Base-by-base conservation (phyloP, 2,329 filamentous ascomycete species). In the Phyllosticta capitalensis region DNA sequence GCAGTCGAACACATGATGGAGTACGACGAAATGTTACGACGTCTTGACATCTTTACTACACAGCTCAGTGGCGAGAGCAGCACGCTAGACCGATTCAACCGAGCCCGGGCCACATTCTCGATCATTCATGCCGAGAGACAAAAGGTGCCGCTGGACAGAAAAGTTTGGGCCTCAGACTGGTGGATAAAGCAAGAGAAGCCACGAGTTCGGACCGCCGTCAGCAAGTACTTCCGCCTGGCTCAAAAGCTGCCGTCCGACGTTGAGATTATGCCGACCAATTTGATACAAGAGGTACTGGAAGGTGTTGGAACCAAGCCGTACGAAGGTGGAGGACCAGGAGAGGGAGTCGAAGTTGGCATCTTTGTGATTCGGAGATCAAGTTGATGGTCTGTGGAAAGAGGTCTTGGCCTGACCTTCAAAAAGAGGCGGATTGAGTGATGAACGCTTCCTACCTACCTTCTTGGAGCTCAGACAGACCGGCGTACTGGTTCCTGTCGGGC, bases 101-200 rank as follows among this genome's bases (percentile, higher is more conserved):
- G 66, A 64, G 28, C 54, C 51, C 67, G 72, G 65, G 65, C 68
- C 58, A 74, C 68, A 1, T 74, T 72, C 61, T 80, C 70, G 21
- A 63, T 83, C 2, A 72, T 79, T 1, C 77, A 83, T 63, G 74
- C 82, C 1, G 74, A 78, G 4, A 79, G 76, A 61, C 76, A 82
- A 48, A 75, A 77, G 58, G 77, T 82, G 17, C 64, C 72, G 1
- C 71, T 85, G 2, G 76, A 79, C 56, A 75, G 81, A 26, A 72
- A 76, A 20, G 75, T 79, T 2, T 87, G 84, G 84, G 77, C 79
- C 9, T 69, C 71, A 30, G 80, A 85, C 59, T 86, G 83, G 83
- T 86, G 81, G 76, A 79, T 83, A 52, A 82, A 84, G 66, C 84
- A 87, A 66, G 84, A 86, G 67, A 83, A 83, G 65, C 74, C 78